Evolutionary conservation across 2,329 filamentous ascomycete species (phyloP), one percentile per base, ranked within the genome.

Genomic region (Rasamsonia emersonii): DNA sequence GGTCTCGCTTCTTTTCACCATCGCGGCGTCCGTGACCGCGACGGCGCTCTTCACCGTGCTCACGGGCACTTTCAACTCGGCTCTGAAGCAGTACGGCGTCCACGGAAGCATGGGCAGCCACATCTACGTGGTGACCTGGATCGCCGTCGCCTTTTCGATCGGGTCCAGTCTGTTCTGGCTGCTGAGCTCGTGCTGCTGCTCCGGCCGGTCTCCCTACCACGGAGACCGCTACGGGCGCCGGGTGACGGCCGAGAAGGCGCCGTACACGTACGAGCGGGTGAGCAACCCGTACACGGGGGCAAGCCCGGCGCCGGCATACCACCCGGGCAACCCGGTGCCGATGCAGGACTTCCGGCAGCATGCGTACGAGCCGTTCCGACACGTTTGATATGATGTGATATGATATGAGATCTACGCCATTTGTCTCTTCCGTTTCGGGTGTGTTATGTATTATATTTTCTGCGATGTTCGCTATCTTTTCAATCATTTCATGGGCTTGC

Each of bases 151-250:
- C 17, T 86, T 93, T 54, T 79, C 81, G 40, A 54, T 91, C 19
- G 83, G 60, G 24, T 80, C 82, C 5, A 76, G 75, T 42, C 62
- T 94, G 54, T 95, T 96, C 79, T 96, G 91, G 89, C 65, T 88
- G 52, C 76, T 93, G 58, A 85, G 79, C 59, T 74, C 82, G 50
- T 96, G 89, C 79, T 96, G 88, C 76, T 94, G 88, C 70, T 77
- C 73, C 46, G 84, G 85, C 28, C 68, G 71, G 46, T 68, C 62
- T 33, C 62, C 65, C 17, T 66, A 63, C 50, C 62, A 55, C 39
- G 54, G 53, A 32, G 62, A 65, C 40, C 46, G 53, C 26, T 39
- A 44, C 19, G 49, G 50, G 31, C 49, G 51, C n/a, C 47, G 62
- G 28, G 41, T 72, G 35, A 60, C 59, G 23, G 70, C 70, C 18